Base-by-base conservation (phyloP, 2,329 filamentous ascomycete genomes). In the Penicillium sp. region DNA sequence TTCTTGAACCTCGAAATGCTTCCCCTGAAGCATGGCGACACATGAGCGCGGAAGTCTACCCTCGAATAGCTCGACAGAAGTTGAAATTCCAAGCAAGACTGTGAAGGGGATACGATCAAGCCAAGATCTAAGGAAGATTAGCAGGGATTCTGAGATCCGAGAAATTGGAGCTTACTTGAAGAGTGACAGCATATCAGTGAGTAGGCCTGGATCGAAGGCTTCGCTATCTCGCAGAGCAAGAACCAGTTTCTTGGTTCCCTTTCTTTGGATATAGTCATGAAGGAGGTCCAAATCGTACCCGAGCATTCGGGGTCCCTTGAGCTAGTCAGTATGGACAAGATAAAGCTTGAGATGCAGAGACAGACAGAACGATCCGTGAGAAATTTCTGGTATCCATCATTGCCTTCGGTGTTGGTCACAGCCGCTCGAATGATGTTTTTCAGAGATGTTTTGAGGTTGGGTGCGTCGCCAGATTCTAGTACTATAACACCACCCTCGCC, bases 61-160 rank as follows among this genome's bases (percentile, higher is more conserved):
- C 63, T 86, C 82, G 49, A 87, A 82, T 16, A 82, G 77, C 44
- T 85, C 82, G 10, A 83, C 75, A 2, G 83, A 85, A 0, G 84
- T 86, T n/a, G 82, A 82, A 45, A 86, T 78, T 13, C 81, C 82
- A 49, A 86, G 79, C 3, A 86, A 67, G 3, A 84, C 69, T 2
- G 82, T 76, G 52, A 86, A 81, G 0, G 82, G 82, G 47, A 86
- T 81, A 26, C 84, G 80, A 62, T 85, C 80, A 42, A 77, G 71
- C 84, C 84, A 86, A 16, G 78, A 81, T 56, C 80, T 81, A 54
- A n/a, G 43, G 39, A 21, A 43, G 47, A 72, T 60, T 71, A 70
- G 47, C 16, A 29, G 33, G 16, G 39, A 10, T 6, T 43, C 26
- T 23, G 16, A 52, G 7, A 12, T 31, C 31, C 13, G 13, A 21